Evolutionary conservation across 2,329 filamentous ascomycete species (phyloP), one percentile per base, ranked within the genome.

Genomic region (Aureobasidium namibiae): DNA sequence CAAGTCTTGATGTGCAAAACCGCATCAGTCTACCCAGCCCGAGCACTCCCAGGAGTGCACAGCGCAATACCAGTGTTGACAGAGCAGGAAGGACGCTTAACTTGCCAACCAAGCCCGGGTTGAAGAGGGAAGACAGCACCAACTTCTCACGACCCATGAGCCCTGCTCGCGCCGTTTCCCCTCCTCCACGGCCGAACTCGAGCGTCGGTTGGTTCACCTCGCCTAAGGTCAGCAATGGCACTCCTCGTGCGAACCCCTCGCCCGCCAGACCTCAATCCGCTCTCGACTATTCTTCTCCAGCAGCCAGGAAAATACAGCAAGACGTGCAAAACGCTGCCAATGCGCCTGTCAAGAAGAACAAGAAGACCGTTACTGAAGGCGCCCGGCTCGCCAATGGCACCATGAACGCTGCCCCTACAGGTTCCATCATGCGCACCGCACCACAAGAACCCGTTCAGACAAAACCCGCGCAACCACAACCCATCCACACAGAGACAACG

Each of bases 81-180:
- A 61, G 67, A 46, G 50, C 57, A 33, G 66, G 49, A 57, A 21
- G 59, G 60, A 49, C 63, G 60, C 45, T 67, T n/a, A 70, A 69
- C 42, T 65, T 77, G 53, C 72, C 74, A 14, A 70, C 76, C 61
- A 75, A 79, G 41, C 67, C 65, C 29, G 74, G 76, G 65, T 62
- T 75, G 62, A 76, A 78, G 13, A 69, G 72, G 38, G 72, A 75
- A 59, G 71, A 72, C 34, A 74, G 69, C 64, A 70, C 80, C 65
- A 82, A 82, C 69, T 82, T 81, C 66, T 83, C 80, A 46, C 75
- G 78, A 31, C 80, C 80, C 39, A 80, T 78, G 63, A 63, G 41
- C 57, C 64, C 57, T 8, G 13, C 49, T 42, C 23, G 31, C 24
- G 48, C 38, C 41, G 18, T 53, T 3, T 52, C 48, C 18, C 57